Evolutionary conservation across 139 green algal genomes (phyloP).

Genomic region (Diplosphaera chodatii): DNA sequence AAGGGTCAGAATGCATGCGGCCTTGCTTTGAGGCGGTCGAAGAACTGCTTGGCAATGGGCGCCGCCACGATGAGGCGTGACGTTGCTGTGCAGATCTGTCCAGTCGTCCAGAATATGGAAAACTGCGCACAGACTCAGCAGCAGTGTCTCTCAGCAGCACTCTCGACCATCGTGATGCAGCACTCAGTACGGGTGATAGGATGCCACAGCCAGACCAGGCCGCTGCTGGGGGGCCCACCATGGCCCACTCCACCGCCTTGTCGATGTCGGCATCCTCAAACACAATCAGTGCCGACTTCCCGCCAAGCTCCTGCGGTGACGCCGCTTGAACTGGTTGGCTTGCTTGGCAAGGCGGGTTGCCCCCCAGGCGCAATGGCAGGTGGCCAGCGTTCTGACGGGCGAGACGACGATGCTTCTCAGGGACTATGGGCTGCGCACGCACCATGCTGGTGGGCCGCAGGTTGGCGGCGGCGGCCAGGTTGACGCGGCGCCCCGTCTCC

Average conservation of each 20-base stretch:
- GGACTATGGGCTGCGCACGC: too few species aligned
- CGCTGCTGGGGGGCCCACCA: slow-evolving; percentile 38
- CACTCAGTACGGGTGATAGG: too few species aligned
- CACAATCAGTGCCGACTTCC: slow-evolving; percentile 79
- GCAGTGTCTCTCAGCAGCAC: too few species aligned
- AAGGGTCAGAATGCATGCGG: not conserved
- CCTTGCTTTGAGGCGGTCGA: slow-evolving; percentile 44
- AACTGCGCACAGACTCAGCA: slow-evolving; percentile 18
- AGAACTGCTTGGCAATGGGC: slow-evolving; percentile 59
- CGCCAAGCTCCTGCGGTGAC: slow-evolving; percentile 62
- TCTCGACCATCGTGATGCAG: too few species aligned
- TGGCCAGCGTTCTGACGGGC: too few species aligned
- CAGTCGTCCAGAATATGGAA: slow-evolving; percentile 50
- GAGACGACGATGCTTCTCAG: too few species aligned
- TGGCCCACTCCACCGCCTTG: slow-evolving; percentile 84
- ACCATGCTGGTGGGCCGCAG: slow-evolving; percentile 53
- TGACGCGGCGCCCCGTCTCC: slow-evolving; percentile 58
- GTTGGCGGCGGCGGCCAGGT: slow-evolving; percentile 57
- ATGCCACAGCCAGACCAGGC: too few species aligned
- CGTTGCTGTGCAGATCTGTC: slow-evolving; percentile 59
- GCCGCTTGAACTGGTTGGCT: too few species aligned
- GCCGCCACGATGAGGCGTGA: slow-evolving; percentile 76
- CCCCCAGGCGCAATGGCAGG: too few species aligned
- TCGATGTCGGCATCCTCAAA: slow-evolving; percentile 87
- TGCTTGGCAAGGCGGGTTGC: too few species aligned